Conservation (phyloP, 257 asterid species). For the Vinca minor region DNA sequence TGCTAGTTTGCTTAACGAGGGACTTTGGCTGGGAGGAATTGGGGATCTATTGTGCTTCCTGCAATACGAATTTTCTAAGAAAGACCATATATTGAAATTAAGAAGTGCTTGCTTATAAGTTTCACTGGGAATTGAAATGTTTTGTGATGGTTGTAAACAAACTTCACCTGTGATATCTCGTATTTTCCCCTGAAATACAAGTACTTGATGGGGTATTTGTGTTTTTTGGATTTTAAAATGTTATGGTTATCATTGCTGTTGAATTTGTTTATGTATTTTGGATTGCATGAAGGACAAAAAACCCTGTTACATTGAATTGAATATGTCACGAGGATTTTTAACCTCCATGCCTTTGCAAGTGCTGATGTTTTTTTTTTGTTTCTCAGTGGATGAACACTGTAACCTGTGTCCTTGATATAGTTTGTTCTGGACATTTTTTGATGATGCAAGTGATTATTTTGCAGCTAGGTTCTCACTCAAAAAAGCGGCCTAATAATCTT, state of each 20-base stretch:
- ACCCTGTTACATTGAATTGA: background rate
- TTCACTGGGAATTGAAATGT: too few relatives aligned
- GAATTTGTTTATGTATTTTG: background rate
- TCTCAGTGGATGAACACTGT: background rate
- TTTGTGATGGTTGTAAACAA: too few relatives aligned
- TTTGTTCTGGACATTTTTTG: background rate
- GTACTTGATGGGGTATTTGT: too few relatives aligned
- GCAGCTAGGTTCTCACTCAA: constrained; percentile 90
- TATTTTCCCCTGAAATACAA: too few relatives aligned
- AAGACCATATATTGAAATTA: too few relatives aligned
- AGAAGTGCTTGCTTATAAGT: too few relatives aligned
- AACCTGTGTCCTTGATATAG: background rate
- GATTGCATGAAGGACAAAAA: background rate
- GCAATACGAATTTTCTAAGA: too few relatives aligned
- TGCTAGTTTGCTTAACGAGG: background rate
- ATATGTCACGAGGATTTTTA: background rate
- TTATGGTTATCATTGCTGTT: background rate
- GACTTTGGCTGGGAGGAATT: background rate
- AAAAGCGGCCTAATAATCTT: constrained; percentile 94
- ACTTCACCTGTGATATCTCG: too few relatives aligned
- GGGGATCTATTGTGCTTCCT: background rate
- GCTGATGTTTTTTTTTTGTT: background rate
- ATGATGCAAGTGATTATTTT: constrained; percentile 8
- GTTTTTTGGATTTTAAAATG: too few relatives aligned
- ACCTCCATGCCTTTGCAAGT: background rate